Percentiles rank a stretch among this genome's conserved stretches.
Evolutionary conservation across 805 yeast species (phyloP).

Genomic region (Yarrowia alimentaria): DNA sequence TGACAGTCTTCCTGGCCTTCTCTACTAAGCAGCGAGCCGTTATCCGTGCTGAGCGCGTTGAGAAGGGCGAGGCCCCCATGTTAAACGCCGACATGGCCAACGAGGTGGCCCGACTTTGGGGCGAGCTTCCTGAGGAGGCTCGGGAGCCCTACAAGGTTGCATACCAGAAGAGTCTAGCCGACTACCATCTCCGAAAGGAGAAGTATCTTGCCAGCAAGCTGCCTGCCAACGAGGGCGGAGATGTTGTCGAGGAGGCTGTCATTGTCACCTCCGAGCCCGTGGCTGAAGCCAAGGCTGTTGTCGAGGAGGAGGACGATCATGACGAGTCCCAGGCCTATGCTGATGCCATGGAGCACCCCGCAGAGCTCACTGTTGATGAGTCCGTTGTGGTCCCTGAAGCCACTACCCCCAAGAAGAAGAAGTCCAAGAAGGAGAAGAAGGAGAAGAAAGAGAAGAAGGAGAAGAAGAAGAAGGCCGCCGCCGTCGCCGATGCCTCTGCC

Average conservation of each 20-base stretch:
- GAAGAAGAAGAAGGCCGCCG: no score
- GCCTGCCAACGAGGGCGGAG: not conserved
- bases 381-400: no score
- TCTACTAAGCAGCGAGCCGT: constrained; percentile 70
- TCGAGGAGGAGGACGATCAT: no score
- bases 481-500: no score
- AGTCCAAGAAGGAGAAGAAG: no score
- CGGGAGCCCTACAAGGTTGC: not conserved
- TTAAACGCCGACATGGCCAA: constrained; percentile 76
- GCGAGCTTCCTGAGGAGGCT: constrained; percentile 54
- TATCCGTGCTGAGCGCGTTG: constrained; percentile 65
- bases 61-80: constrained; percentile 58
- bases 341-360: constrained; percentile 20
- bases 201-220: not conserved
- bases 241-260: not conserved
- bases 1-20: constrained; percentile 80
- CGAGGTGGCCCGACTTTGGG: constrained; percentile 79
- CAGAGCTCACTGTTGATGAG: no score
- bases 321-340: not conserved
- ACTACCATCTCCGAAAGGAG: not conserved
- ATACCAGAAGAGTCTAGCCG: constrained; percentile 4
- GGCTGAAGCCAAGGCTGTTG: no score
- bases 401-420: no score
- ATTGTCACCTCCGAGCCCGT: no score
- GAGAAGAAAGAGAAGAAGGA: no score